Conservation (phyloP, 257 asterid species). For the Salvia miltiorrhiza region DNA sequence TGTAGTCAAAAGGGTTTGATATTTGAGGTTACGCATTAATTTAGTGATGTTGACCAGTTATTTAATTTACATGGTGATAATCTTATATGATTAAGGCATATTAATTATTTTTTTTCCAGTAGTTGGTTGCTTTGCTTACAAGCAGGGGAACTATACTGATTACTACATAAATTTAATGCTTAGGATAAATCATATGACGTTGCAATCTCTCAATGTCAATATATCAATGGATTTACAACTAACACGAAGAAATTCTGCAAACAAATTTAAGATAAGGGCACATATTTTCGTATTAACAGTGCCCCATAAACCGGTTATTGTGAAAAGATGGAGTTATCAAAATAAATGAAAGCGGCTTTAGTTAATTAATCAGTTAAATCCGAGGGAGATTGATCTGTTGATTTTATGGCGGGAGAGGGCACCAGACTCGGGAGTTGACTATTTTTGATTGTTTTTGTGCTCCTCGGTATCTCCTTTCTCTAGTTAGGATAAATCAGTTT, state of each 20-base stretch:
- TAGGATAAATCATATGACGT: not conserved
- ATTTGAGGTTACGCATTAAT: slow-evolving; percentile 2
- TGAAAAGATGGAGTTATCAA: too few relatives aligned
- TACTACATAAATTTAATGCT: not conserved
- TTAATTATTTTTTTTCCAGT: slow-evolving; percentile 1
- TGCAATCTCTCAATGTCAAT: not conserved
- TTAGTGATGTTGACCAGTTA: slow-evolving; percentile 26
- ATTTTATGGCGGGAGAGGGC: too few relatives aligned
- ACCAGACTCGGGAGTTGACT: too few relatives aligned
- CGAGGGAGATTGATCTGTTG: too few relatives aligned
- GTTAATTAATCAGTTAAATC: too few relatives aligned
- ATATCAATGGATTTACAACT: not conserved
- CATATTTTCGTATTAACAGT: not conserved
- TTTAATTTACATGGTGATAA: slow-evolving; percentile 20
- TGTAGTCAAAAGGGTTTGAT: slow-evolving; percentile 20
- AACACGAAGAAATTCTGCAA: not conserved
- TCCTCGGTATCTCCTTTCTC: too few relatives aligned
- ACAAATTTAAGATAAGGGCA: not conserved
- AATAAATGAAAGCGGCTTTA: too few relatives aligned
- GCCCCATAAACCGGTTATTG: too few relatives aligned
- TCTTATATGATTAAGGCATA: slow-evolving; percentile 17
- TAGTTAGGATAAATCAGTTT: too few relatives aligned
- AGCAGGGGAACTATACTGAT: slow-evolving; percentile 28
- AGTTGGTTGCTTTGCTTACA: slow-evolving; percentile 44
- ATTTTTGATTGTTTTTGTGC: too few relatives aligned